phyloP scores from a whole-genome alignment of 2,329 filamentous ascomycete genomes.

The Hymenoscyphus infarciens region DNA sequence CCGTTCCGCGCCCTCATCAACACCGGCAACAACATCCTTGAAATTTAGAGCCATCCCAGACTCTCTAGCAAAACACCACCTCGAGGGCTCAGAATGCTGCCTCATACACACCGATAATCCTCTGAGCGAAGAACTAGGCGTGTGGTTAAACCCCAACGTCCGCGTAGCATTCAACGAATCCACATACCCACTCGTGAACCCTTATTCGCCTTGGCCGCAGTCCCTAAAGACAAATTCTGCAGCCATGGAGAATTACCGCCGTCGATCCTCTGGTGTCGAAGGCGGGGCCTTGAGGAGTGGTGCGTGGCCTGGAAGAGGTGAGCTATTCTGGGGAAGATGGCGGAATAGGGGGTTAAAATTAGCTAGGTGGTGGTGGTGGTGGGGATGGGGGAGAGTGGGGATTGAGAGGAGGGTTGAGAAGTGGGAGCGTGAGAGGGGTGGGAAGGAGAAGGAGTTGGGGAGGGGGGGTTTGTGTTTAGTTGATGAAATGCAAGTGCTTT shows the following conservation, averaged over 20 bases:
- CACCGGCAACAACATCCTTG: slow-evolving; percentile 8
- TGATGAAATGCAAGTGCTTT: slow-evolving; percentile 59
- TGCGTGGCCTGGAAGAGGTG: slow-evolving; percentile 30
- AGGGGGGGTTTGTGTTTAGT: slow-evolving; percentile 52
- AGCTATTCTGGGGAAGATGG: slow-evolving; percentile 56
- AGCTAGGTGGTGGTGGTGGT: slow-evolving; percentile 38
- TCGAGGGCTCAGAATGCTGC: slow-evolving; percentile 79
- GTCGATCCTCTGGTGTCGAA: neutral
- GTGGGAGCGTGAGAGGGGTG: slow-evolving; percentile 33
- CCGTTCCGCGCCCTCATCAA: neutral
- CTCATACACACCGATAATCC: slow-evolving; percentile 72
- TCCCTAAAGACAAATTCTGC: slow-evolving; percentile 10
- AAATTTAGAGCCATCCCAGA: slow-evolving; percentile 66
- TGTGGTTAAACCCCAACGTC: slow-evolving; percentile 67
- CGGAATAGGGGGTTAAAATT: slow-evolving; percentile 22
- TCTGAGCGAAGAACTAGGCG: slow-evolving; percentile 41
- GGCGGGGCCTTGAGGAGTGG: slow-evolving; percentile 18
- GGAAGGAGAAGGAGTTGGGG: slow-evolving; percentile 32
- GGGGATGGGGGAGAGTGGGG: slow-evolving; percentile 24
- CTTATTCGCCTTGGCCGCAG: neutral
- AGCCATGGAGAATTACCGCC: slow-evolving; percentile 9
- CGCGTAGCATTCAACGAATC: slow-evolving; percentile 59
- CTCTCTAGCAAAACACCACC: slow-evolving; percentile 55
- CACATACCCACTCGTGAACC: slow-evolving; percentile 50
- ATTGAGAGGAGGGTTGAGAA: slow-evolving; percentile 22